These are phyloP conservation scores for Endotrypanum monterogeii DNA, from an alignment of 208 protist genomes.

Conservation along the genomic window DNA sequence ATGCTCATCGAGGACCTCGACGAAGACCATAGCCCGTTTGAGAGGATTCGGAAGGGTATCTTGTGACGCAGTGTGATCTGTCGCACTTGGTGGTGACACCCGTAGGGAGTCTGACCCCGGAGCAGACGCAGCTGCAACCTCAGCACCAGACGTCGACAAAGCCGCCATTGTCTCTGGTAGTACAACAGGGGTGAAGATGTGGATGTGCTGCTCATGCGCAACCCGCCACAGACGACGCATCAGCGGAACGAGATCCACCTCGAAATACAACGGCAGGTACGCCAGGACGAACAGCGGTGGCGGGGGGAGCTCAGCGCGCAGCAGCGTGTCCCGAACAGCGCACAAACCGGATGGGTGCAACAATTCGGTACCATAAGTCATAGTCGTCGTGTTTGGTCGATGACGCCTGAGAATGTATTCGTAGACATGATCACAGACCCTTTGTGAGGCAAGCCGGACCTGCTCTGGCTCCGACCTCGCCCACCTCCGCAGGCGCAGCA, in stretches of 20 bases:
- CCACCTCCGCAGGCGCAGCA: constrained; percentile 41
- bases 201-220: constrained; percentile 13
- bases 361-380: background rate
- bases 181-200: constrained; percentile 39
- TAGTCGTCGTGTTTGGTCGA: background rate
- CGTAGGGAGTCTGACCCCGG: background rate
- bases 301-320: background rate
- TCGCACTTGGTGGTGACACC: background rate
- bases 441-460: constrained; percentile 31
- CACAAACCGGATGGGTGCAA: background rate
- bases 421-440: constrained; percentile 48
- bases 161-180: constrained; percentile 3
- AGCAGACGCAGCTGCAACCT: background rate
- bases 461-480: constrained; percentile 39
- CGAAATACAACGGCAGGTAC: constrained; percentile 80
- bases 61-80: too few species aligned
- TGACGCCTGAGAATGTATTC: constrained; percentile 33
- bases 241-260: constrained; percentile 64
- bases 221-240: constrained; percentile 53
- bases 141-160: background rate
- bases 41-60: constrained; percentile 6
- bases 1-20: constrained; percentile 55
- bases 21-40: constrained; percentile 57
- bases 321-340: background rate
- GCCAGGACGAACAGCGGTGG: constrained; percentile 50